Evolutionary conservation across 2,329 filamentous ascomycete species (phyloP).

Genomic region (Colletotrichum sansevieriae): DNA sequence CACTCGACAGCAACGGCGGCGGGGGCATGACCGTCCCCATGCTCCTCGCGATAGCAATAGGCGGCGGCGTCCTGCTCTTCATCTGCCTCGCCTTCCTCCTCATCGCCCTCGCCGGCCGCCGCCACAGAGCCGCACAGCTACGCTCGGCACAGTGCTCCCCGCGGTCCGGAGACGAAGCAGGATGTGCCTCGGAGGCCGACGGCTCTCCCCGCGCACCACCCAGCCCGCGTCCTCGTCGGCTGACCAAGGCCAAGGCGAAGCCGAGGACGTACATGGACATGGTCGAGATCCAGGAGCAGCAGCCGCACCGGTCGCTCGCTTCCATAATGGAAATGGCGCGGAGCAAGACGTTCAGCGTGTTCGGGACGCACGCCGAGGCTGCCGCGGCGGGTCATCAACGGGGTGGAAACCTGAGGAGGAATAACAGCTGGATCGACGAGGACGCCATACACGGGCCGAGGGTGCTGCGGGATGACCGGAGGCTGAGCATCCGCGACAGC

Average conservation of each 20-base stretch:
- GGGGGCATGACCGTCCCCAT: constrained; percentile 49
- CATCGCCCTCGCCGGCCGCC: constrained; percentile 53
- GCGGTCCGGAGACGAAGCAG: neutral
- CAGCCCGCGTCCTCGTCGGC: constrained; percentile 36
- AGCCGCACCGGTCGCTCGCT: constrained; percentile 21
- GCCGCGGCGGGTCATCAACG: constrained; percentile 1
- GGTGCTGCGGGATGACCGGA: constrained; percentile 50
- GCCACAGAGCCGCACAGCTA: constrained; percentile 41
- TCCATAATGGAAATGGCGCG: constrained; percentile 27
- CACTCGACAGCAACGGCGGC: neutral
- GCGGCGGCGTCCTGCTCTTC: constrained; percentile 61
- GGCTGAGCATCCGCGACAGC: constrained; percentile 49
- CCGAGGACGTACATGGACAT: constrained; percentile 26
- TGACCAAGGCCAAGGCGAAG: constrained; percentile 28
- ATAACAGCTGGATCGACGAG: constrained; percentile 62
- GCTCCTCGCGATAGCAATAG: constrained; percentile 61
- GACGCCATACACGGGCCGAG: constrained; percentile 64
- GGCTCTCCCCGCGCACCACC: constrained; percentile 22
- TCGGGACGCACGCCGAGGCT: constrained; percentile 25
- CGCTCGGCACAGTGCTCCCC: constrained; percentile 2
- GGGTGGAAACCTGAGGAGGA: constrained; percentile 17
- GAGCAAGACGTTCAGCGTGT: constrained; percentile 49
- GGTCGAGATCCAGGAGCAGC: constrained; percentile 28
- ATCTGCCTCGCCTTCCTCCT: constrained; percentile 58
- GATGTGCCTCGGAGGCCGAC: constrained; percentile 16